phyloP scores from a whole-genome alignment of 2,329 filamentous ascomycete species.

The Chaetomiaceae sp. region DNA sequence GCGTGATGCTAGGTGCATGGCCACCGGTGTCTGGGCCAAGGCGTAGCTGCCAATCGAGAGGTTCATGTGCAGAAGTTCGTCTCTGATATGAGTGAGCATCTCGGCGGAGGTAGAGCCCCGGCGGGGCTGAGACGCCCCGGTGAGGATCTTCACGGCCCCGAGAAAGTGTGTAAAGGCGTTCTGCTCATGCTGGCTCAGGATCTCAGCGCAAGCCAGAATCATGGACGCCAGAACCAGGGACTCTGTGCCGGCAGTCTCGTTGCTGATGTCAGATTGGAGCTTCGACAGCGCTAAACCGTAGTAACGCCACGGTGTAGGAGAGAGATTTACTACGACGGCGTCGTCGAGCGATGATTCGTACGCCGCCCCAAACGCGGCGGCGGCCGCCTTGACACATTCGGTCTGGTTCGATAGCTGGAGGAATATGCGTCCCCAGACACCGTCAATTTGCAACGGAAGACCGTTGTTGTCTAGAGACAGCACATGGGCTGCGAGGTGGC shows the following conservation, averaged over 20 bases:
- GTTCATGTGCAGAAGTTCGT: neutral
- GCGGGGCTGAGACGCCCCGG: neutral
- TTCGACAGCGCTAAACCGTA: neutral
- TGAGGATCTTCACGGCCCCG: constrained; percentile 1
- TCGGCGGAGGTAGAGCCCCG: neutral
- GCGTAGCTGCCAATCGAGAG: neutral
- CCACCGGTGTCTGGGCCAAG: neutral
- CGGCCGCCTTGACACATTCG: constrained; percentile 1
- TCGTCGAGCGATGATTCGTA: constrained; percentile 1
- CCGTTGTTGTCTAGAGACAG: constrained; percentile 1
- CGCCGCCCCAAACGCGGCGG: neutral
- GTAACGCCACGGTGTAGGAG: neutral
- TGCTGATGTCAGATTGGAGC: neutral
- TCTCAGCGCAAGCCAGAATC: neutral
- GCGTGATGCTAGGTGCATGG: neutral
- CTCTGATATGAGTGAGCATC: neutral
- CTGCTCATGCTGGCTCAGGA: neutral
- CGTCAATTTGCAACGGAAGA: neutral
- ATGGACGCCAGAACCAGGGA: neutral
- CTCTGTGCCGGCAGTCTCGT: neutral
- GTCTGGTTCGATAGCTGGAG: constrained; percentile 1
- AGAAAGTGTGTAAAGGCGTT: constrained; percentile 1
- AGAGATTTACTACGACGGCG: neutral
- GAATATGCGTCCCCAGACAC: constrained; percentile 1
- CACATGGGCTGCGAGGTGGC: constrained; percentile 1